Evolutionary conservation across 495 filamentous ascomycete species (phyloP).

Genomic region (Apodospora peruviana): DNA sequence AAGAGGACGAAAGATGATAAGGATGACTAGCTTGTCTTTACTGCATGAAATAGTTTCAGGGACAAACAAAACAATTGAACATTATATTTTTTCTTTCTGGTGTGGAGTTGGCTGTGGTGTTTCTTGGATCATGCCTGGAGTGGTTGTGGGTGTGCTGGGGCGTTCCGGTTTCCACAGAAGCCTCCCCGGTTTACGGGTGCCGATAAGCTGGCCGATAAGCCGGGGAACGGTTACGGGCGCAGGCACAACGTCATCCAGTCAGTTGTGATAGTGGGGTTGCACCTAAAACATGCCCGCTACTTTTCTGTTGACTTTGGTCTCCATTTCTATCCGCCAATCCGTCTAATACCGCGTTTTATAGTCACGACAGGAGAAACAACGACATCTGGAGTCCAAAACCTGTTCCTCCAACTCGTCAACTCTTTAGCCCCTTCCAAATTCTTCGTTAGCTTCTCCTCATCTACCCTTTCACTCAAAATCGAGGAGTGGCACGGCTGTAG

Average conservation of each 20-base stretch:
- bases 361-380: too few species aligned
- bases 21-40: constrained; percentile 2
- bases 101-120: neutral
- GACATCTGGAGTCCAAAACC: too few species aligned
- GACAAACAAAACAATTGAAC: neutral
- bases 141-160: too few species aligned
- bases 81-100: neutral
- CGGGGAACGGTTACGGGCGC: neutral
- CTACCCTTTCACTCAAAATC: too few species aligned
- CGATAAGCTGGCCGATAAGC: too few species aligned
- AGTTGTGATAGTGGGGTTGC: too few species aligned
- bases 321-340: neutral
- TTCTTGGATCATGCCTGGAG: neutral
- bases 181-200: too few species aligned
- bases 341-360: neutral
- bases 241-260: neutral
- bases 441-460: too few species aligned
- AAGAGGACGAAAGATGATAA: constrained; percentile 10
- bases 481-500: too few species aligned
- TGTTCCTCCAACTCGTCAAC: too few species aligned
- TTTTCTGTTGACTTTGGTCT: neutral
- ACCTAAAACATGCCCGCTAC: neutral
- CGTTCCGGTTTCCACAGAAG: too few species aligned
- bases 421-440: too few species aligned
- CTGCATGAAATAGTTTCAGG: neutral